phyloP scores from a whole-genome alignment of 495 filamentous ascomycete genomes.

The Tetracladium setigerum region DNA sequence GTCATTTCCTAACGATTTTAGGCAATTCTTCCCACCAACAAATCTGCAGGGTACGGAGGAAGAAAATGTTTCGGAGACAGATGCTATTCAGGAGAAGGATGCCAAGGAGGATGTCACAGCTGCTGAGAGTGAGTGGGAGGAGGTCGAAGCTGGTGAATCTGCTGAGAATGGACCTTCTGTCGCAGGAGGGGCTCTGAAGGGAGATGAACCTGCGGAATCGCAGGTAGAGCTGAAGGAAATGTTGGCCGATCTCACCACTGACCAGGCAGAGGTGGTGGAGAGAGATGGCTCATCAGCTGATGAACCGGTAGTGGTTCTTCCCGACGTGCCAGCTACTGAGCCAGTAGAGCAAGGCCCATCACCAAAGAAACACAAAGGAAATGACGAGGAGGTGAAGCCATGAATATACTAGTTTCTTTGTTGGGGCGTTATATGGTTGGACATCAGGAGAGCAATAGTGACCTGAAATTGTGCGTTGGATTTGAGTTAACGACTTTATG shows the following conservation, averaged over 20 bases:
- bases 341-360: constrained; percentile 23
- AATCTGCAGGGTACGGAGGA: not conserved
- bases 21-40: constrained; percentile 17
- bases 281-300: constrained; percentile 25
- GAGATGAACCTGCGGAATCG: not conserved
- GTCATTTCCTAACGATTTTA: not conserved
- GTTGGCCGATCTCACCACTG: not conserved
- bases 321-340: constrained; percentile 28
- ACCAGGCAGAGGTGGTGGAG: constrained; percentile 1
- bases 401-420: too few relatives aligned
- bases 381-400: constrained; percentile 1
- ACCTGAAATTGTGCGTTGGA: too few relatives aligned
- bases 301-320: constrained; percentile 24
- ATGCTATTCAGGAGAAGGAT: not conserved
- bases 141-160: constrained; percentile 20
- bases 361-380: constrained; percentile 28
- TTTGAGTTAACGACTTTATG: too few relatives aligned
- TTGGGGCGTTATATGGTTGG: too few relatives aligned
- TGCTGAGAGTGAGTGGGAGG: constrained; percentile 19
- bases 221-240: not conserved
- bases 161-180: constrained; percentile 11
- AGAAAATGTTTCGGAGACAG: not conserved
- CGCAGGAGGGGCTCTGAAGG: constrained; percentile 9
- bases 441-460: too few relatives aligned
- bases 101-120: not conserved